Base-by-base conservation (phyloP, 345 rosid species). In the Adansonia digitata region DNA sequence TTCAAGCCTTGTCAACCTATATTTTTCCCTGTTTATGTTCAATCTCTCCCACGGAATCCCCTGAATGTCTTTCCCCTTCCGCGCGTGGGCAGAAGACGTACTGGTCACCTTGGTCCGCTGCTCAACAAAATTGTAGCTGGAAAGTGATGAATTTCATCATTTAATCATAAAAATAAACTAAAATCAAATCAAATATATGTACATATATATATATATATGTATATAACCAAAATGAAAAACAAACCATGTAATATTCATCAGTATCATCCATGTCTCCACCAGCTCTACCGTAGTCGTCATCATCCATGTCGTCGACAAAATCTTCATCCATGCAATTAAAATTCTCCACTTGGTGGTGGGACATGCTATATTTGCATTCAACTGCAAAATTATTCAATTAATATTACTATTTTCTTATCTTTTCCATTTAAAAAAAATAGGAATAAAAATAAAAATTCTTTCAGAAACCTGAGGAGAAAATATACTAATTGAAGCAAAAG, bases 31-130 rank as follows among this genome's bases (percentile, higher is more conserved):
- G 4, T 87, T 78, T 56, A 86, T 83, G 69, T 79, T 86, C 76
- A 89, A 72, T 22, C 86, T 82, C 1, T 88, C 89, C 94, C 94
- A 89, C 1, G 91, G 94, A 75, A 89, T 89, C 10, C 94, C 94
- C 72, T 89, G 94, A 31, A 89, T 86, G 78, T 89, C 94, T 60
- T 86, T 86, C 4, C 91, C 94, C 2, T 74, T 77, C 76, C 94
- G 78, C 1, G 94, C 91, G 67, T 88, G 85, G 2, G 81, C 82
- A 12, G 91, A 80, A 34, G 88, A 83, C 3, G 90, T 89, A 76
- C 86, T 87, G 3, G 85, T 81, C 20, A 84, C 75, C 73, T 69
- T 86, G n/a, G 83, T 83, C 60, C 77, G 77, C 88, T 83, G 79
- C 73, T 56, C 64, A 53, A n/a, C n/a, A n/a, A n/a, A 53, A 40